Conservation (phyloP, 352 stramenopile genomes). For the Phytophthora cactorum region DNA sequence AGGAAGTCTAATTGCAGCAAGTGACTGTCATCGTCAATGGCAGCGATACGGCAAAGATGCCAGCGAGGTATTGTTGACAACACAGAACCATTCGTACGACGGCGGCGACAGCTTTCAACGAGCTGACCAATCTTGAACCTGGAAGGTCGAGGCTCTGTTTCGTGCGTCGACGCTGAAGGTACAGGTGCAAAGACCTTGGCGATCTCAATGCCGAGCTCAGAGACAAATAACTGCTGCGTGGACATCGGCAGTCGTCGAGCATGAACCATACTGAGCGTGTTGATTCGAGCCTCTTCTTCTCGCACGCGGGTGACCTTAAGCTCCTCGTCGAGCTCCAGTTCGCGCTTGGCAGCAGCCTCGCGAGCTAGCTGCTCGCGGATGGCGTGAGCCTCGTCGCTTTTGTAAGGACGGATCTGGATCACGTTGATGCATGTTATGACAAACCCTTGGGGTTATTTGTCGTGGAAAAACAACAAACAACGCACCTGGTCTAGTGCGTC, state of each 20-base stretch:
- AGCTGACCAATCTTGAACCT: constrained; percentile 42
- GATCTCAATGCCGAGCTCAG: constrained; percentile 46
- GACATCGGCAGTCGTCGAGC: constrained; percentile 45
- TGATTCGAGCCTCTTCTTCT: constrained; percentile 44
- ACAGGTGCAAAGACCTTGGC: constrained; percentile 40
- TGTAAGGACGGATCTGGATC: constrained; percentile 63
- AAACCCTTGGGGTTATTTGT: not conserved
- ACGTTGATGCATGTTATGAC: constrained; percentile 3
- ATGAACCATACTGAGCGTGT: constrained; percentile 47
- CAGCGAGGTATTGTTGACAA: constrained; percentile 25
- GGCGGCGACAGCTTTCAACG: constrained; percentile 58
- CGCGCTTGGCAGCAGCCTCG: constrained; percentile 51
- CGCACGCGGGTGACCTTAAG: constrained; percentile 27
- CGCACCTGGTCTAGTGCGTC: constrained; percentile 42
- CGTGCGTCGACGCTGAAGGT: not conserved
- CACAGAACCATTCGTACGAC: constrained; percentile 36
- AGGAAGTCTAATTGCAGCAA: constrained; percentile 53
- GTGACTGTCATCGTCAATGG: constrained; percentile 30
- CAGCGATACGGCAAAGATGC: constrained; percentile 45
- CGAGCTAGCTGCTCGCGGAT: constrained; percentile 53
- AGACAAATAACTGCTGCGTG: constrained; percentile 56
- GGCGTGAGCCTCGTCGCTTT: constrained; percentile 49
- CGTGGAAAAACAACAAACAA: not conserved
- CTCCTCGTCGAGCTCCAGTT: constrained; percentile 57
- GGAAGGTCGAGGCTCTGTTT: constrained; percentile 3